phyloP scores from a whole-genome alignment of 1,139 yeast genomes.

The Yarrowia galli region DNA sequence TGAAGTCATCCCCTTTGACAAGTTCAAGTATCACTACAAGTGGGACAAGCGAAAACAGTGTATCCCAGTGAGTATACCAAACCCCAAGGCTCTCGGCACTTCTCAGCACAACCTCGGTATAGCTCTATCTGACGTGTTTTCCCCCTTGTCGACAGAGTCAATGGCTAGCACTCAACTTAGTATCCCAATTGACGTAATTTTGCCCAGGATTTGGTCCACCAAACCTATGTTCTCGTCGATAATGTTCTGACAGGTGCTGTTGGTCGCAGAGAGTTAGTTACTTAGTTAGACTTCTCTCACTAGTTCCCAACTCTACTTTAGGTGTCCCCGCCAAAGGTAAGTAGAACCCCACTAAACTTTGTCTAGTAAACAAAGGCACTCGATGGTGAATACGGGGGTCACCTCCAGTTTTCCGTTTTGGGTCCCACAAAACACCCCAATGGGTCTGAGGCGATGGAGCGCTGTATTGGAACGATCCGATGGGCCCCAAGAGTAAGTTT shows the following conservation, averaged over 20 bases:
- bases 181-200: neutral
- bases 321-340: neutral
- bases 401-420: neutral
- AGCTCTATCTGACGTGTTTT: neutral
- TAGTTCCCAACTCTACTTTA: neutral
- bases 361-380: neutral
- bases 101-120: neutral
- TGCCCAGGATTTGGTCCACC: neutral
- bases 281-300: neutral
- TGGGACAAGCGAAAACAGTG: no score
- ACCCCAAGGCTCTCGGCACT: no score
- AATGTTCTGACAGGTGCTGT: slow-evolving; percentile 1
- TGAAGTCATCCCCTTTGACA: no score
- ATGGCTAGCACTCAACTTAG: neutral
- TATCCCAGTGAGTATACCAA: no score
- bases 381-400: neutral
- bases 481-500: neutral
- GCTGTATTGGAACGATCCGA: neutral
- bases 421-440: neutral
- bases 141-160: neutral
- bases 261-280: no score
- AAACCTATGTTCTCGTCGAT: neutral
- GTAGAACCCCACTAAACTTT: neutral
- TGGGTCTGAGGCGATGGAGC: neutral
- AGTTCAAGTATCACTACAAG: no score